Conservation (phyloP, 2,329 filamentous ascomycete species). For the Aureobasidium namibiae region DNA sequence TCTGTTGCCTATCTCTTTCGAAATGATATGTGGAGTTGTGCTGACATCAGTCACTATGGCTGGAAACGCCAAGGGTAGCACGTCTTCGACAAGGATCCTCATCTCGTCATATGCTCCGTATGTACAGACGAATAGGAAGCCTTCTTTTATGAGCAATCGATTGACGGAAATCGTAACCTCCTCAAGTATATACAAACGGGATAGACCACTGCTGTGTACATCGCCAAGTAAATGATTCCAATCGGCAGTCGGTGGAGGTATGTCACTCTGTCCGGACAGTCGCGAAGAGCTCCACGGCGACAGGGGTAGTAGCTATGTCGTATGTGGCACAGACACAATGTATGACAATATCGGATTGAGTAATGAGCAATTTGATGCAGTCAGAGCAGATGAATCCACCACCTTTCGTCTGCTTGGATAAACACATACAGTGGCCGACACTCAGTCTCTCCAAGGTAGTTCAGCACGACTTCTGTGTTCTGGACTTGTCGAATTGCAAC, state of each 20-base stretch:
- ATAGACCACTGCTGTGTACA: slow-evolving; percentile 45
- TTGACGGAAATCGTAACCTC: slow-evolving; percentile 34
- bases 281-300: slow-evolving; percentile 44
- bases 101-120: slow-evolving; percentile 67
- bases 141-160: slow-evolving; percentile 3
- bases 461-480: neutral
- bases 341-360: neutral
- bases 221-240: slow-evolving; percentile 62
- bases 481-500: neutral
- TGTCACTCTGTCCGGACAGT: slow-evolving; percentile 53
- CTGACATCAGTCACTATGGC: neutral
- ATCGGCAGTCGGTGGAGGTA: slow-evolving; percentile 58
- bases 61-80: no score
- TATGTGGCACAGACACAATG: neutral
- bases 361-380: neutral
- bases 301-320: slow-evolving; percentile 22
- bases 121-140: slow-evolving; percentile 58
- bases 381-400: neutral
- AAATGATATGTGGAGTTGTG: slow-evolving; percentile 32
- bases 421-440: neutral
- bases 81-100: slow-evolving; percentile 65
- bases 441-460: neutral
- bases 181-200: slow-evolving; percentile 57
- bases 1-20: slow-evolving; percentile 53
- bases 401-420: neutral